These are phyloP conservation scores for Xylaria sp. DNA, from an alignment of 2,329 filamentous ascomycete genomes.

Conservation along the genomic window DNA sequence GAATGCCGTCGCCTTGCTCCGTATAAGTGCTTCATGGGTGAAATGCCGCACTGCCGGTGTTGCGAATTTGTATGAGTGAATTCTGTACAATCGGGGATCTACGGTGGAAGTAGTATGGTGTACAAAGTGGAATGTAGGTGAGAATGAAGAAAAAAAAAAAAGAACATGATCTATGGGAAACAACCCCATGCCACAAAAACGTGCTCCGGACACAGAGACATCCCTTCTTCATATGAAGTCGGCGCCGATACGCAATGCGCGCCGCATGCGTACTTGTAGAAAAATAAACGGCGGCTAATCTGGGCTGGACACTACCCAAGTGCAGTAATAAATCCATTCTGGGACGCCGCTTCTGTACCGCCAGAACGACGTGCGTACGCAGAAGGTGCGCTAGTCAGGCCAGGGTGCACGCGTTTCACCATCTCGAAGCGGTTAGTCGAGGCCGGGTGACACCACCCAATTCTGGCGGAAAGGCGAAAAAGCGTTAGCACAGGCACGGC, in stretches of 20 bases:
- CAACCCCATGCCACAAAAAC: not conserved
- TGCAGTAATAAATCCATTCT: not conserved
- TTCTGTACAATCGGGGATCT: too few species aligned
- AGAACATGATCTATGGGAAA: not conserved
- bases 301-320: not conserved
- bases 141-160: too few species aligned
- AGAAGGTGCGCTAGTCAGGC: not conserved
- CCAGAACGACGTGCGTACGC: too few species aligned
- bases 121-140: too few species aligned
- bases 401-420: slow-evolving; percentile 18
- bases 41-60: too few species aligned
- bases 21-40: too few species aligned
- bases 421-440: slow-evolving; percentile 11
- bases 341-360: too few species aligned
- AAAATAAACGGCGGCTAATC: not conserved
- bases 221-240: not conserved
- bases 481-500: not conserved
- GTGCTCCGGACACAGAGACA: not conserved
- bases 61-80: too few species aligned
- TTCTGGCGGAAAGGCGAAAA: slow-evolving; percentile 2
- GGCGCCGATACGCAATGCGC: not conserved
- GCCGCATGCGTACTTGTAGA: not conserved
- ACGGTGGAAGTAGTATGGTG: too few species aligned
- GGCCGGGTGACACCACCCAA: slow-evolving; percentile 2
- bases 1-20: too few species aligned